Percentiles rank a stretch among this genome's conserved stretches.
These are phyloP conservation scores for Rhizopogon sp. DNA, from an alignment of 768 basidiomycete genomes.

Conservation along the genomic window DNA sequence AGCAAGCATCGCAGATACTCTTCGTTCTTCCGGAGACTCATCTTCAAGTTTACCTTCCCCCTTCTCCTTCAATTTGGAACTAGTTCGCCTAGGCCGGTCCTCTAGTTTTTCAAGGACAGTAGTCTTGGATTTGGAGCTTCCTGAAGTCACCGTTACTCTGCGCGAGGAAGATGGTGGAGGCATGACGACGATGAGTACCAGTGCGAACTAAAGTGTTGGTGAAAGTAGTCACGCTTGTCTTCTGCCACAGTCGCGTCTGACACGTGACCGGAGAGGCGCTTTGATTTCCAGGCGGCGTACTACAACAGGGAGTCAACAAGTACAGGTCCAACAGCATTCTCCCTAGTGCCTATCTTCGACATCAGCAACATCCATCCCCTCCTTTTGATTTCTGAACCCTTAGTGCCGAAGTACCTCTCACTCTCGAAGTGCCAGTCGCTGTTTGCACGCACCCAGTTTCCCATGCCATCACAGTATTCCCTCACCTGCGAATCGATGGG, in stretches of 20 bases:
- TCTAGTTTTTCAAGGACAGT: not conserved
- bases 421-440: constrained; percentile 49
- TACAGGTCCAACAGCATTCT: no score
- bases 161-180: not conserved
- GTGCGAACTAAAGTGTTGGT: not conserved
- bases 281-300: no score
- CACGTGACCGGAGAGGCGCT: no score
- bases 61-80: not conserved
- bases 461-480: constrained; percentile 8
- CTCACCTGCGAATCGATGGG: no score
- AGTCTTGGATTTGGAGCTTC: not conserved
- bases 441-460: constrained; percentile 46
- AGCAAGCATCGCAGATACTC: constrained; percentile 49
- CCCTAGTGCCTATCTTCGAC: constrained; percentile 9
- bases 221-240: no score
- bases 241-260: no score
- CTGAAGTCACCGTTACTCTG: not conserved
- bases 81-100: not conserved
- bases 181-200: not conserved
- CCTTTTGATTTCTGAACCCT: constrained; percentile 28
- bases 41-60: not conserved
- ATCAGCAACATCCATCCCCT: constrained; percentile 27
- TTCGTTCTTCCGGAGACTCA: constrained; percentile 29
- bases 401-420: constrained; percentile 34
- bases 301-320: no score